Evolutionary conservation across 371 early-diverging fungal species (phyloP).

Genomic region (Mucor piriformis): DNA sequence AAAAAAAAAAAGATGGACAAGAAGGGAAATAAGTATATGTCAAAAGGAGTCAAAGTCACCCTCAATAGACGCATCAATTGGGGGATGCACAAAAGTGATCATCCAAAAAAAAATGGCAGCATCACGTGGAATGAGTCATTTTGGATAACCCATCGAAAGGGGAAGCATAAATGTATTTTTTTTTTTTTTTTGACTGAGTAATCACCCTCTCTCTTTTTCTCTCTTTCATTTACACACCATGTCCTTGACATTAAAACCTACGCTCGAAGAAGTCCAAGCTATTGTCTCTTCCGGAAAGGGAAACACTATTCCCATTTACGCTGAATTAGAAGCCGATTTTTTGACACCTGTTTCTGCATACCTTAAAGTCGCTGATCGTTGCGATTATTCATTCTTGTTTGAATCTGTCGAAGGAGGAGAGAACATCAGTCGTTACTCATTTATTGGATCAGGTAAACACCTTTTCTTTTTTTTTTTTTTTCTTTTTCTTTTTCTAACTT

Average conservation of each 20-base stretch:
- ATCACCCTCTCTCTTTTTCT: neutral
- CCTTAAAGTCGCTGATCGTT: constrained; percentile 80
- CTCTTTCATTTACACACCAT: constrained; percentile 10
- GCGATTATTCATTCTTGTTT: constrained; percentile 87
- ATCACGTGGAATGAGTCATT: constrained; percentile 7
- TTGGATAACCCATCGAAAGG: neutral
- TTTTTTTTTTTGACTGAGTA: neutral
- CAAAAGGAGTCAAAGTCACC: neutral
- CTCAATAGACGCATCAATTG: no score
- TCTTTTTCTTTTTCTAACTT: neutral
- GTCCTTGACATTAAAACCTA: constrained; percentile 59
- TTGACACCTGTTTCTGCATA: constrained; percentile 97
- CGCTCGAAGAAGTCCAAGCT: constrained; percentile 71
- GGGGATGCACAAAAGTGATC: no score
- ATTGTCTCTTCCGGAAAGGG: constrained; percentile 64
- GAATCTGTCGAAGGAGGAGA: constrained; percentile 97
- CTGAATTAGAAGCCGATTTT: constrained; percentile 86
- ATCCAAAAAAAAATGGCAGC: neutral
- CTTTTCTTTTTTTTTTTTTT: neutral
- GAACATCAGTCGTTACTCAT: constrained; percentile 93
- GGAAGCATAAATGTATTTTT: neutral
- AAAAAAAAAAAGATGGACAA: neutral
- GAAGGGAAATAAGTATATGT: neutral
- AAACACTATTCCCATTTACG: constrained; percentile 89
- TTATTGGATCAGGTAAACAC: constrained; percentile 87